A percentile compares a stretch with the other conserved stretches of the same genome.
Conservation (phyloP, 768 basidiomycete species). For the Paxillus ammoniavirescens region DNA sequence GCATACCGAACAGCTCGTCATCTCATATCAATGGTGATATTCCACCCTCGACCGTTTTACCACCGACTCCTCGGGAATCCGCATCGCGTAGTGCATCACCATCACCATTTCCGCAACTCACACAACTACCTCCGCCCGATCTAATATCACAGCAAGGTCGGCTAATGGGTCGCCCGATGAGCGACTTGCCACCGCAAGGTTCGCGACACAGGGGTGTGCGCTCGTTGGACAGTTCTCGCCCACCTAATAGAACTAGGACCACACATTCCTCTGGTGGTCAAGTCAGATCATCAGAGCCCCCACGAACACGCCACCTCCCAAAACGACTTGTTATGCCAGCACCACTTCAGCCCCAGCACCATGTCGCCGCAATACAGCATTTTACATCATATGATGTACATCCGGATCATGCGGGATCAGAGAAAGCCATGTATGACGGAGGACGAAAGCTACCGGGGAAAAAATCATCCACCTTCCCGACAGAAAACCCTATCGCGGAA, state of each 20-base stretch:
- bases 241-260: not conserved
- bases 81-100: constrained; percentile 1
- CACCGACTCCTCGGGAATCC: constrained; percentile 24
- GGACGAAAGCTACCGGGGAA: constrained; percentile 23
- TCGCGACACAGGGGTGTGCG: constrained; percentile 8
- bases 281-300: constrained; percentile 9
- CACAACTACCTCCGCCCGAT: constrained; percentile 4
- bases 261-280: constrained; percentile 7
- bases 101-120: constrained; percentile 10
- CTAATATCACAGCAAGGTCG: constrained; percentile 3
- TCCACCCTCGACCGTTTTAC: constrained; percentile 14
- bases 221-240: constrained; percentile 10
- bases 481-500: constrained; percentile 25
- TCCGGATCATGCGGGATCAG: constrained; percentile 3
- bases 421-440: constrained; percentile 7
- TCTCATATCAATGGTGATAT: constrained; percentile 7
- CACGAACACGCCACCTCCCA: constrained; percentile 44
- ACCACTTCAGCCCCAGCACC: constrained; percentile 48
- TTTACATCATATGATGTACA: constrained; percentile 5
- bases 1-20: constrained; percentile 5
- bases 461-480: constrained; percentile 22
- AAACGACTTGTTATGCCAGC: constrained; percentile 74
- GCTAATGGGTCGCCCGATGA: not conserved
- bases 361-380: constrained; percentile 1
- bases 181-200: not conserved